These are phyloP conservation scores for Monascus ruber DNA, from an alignment of 2,329 filamentous ascomycete genomes.

Conservation along the genomic window DNA sequence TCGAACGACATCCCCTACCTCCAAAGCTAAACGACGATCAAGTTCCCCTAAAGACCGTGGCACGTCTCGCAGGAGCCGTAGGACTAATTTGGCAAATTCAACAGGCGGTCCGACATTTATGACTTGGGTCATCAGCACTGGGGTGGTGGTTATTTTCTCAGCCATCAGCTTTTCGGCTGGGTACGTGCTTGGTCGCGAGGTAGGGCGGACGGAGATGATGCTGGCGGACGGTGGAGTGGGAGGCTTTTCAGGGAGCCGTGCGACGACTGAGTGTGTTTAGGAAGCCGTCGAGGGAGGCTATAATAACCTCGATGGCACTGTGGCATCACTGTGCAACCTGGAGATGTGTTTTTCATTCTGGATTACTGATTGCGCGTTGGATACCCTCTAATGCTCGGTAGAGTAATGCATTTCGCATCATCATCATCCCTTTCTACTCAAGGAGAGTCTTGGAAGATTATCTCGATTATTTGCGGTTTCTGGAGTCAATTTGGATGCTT, in stretches of 20 bases:
- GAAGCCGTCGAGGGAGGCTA: no score
- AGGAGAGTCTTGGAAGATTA: no score
- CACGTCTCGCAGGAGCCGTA: slow-evolving; percentile 24
- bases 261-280: slow-evolving; percentile 12
- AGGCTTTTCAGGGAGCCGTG: slow-evolving; percentile 15
- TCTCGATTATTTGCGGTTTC: no score
- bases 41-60: slow-evolving; percentile 29
- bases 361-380: no score
- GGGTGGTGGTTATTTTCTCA: slow-evolving; percentile 52
- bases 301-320: no score
- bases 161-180: slow-evolving; percentile 55
- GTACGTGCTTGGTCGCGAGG: slow-evolving; percentile 50
- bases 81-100: slow-evolving; percentile 17
- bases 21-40: slow-evolving; percentile 21
- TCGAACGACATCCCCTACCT: slow-evolving; percentile 5
- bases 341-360: no score
- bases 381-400: no score
- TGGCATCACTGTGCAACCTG: no score
- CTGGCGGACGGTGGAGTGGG: slow-evolving; percentile 10
- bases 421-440: no score
- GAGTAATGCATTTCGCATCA: no score
- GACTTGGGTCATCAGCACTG: slow-evolving; percentile 55
- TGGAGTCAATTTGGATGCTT: no score
- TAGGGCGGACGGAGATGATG: slow-evolving; percentile 40
- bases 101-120: slow-evolving; percentile 48